A percentile compares a stretch with the other conserved stretches of the same genome.
phyloP scores from a whole-genome alignment of 306 rosid species.

The Casuarina glauca region DNA sequence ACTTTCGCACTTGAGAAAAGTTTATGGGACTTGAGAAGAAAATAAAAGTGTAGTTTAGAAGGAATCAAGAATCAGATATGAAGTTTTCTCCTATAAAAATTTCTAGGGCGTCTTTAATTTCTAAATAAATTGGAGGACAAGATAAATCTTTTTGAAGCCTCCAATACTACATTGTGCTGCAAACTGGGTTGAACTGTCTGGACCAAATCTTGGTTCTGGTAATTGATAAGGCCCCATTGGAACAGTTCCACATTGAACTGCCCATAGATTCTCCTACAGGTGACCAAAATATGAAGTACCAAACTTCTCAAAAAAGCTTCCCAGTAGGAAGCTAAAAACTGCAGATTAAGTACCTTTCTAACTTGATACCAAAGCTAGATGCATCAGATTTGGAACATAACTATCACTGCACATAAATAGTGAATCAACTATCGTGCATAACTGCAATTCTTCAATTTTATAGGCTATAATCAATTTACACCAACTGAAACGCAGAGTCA shows the following conservation, averaged over 20 bases:
- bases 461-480: background rate
- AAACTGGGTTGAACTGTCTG: background rate
- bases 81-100: background rate
- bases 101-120: background rate
- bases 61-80: background rate
- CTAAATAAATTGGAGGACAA: background rate
- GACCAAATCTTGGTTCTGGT: background rate
- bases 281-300: background rate
- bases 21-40: background rate
- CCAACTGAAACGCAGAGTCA: background rate
- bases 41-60: background rate
- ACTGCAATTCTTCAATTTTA: background rate
- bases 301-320: background rate
- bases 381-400: background rate
- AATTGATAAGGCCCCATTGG: background rate
- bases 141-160: background rate
- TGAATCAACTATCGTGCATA: background rate
- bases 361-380: background rate
- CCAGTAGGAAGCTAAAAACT: background rate
- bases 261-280: background rate
- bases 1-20: background rate
- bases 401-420: background rate
- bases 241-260: background rate
- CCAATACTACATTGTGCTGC: background rate
- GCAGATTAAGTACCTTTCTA: background rate